Percentiles rank a stretch among this genome's conserved stretches.
Evolutionary conservation across 805 yeast genomes (phyloP).

Genomic region (Candida methanosorbosa): DNA sequence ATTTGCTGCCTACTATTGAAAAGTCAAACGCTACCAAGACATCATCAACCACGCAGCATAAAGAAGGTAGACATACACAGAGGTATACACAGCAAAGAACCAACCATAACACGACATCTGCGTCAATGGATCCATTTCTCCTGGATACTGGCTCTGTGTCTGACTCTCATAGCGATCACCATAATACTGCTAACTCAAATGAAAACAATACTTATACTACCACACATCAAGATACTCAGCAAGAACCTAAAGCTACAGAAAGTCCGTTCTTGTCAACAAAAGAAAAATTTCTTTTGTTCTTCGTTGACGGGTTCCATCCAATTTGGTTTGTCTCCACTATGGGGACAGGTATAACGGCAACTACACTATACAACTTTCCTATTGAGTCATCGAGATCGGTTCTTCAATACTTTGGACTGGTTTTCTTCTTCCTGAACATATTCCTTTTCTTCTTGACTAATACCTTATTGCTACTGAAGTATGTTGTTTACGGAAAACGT

Average conservation of each 20-base stretch:
- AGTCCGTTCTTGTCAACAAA: not conserved
- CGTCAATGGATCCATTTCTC: too few relatives aligned
- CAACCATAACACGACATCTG: too few relatives aligned
- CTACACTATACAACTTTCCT: conserved; percentile 57
- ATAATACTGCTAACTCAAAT: too few relatives aligned
- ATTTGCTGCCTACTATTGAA: too few relatives aligned
- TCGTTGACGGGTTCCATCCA: conserved; percentile 32
- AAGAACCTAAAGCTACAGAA: not conserved
- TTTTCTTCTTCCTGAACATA: conserved; percentile 55
- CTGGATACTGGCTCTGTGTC: too few relatives aligned
- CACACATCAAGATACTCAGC: too few relatives aligned
- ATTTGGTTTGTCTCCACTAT: conserved; percentile 66
- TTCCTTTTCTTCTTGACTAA: conserved; percentile 36
- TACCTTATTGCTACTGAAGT: conserved; percentile 29
- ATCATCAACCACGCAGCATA: too few relatives aligned
- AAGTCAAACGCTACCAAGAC: too few relatives aligned
- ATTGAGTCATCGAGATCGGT: conserved; percentile 34
- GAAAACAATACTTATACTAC: too few relatives aligned
- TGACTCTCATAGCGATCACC: too few relatives aligned
- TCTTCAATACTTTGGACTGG: conserved; percentile 35
- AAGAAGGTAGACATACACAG: too few relatives aligned
- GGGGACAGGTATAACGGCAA: conserved; percentile 75
- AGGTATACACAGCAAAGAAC: too few relatives aligned
- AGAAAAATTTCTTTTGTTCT: conserved; percentile 4
- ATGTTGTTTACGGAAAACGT: conserved; percentile 19